Percentiles rank a stretch among this genome's conserved stretches.
Conservation (phyloP, 495 filamentous ascomycete species). For the Talaromyces nanjingensis region DNA sequence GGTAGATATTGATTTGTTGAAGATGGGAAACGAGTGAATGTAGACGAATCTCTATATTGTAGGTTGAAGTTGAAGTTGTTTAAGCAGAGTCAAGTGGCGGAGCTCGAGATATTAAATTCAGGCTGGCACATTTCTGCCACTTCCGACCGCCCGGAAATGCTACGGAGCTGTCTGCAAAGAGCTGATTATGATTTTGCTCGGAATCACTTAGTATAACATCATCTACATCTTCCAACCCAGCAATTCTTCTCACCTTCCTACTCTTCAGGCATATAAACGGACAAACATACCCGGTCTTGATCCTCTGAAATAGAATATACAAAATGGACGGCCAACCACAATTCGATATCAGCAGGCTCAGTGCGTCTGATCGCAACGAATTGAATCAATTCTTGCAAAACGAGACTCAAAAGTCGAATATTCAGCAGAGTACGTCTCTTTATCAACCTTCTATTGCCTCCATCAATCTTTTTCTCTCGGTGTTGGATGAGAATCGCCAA, state of each 20-base stretch:
- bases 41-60: neutral
- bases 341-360: slow-evolving; percentile 64
- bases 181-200: neutral
- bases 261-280: too few relatives aligned
- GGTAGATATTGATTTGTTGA: neutral
- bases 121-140: slow-evolving; percentile 28
- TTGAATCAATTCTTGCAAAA: slow-evolving; percentile 72
- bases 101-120: neutral
- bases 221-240: too few relatives aligned
- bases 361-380: slow-evolving; percentile 76
- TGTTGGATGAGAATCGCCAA: neutral
- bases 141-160: slow-evolving; percentile 18
- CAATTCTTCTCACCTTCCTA: too few relatives aligned
- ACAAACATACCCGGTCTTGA: too few relatives aligned
- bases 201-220: too few relatives aligned
- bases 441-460: neutral
- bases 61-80: neutral
- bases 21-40: neutral
- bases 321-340: slow-evolving; percentile 33
- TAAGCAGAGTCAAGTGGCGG: neutral
- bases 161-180: neutral
- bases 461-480: neutral
- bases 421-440: slow-evolving; percentile 65
- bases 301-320: neutral
- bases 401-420: slow-evolving; percentile 71